A percentile compares a stretch with the other conserved stretches of the same genome.
Evolutionary conservation across 345 rosid genomes (phyloP).

Genomic region (Streptanthus diversifolius): DNA sequence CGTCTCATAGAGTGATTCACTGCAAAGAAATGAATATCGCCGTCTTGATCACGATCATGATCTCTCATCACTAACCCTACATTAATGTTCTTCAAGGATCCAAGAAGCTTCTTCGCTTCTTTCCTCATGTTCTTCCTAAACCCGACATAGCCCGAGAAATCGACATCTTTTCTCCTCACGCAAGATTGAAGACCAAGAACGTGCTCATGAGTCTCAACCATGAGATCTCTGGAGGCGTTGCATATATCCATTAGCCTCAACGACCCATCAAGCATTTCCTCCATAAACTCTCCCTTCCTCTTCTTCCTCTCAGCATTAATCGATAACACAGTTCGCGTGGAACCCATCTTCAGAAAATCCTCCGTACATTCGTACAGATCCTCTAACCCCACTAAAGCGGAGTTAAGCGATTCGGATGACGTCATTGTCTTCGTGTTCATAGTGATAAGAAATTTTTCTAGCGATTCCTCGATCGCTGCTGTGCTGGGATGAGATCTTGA

Average conservation of each 20-base stretch:
- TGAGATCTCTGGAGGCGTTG: slow-evolving; percentile 51
- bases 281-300: slow-evolving; percentile 37
- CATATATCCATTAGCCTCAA: slow-evolving; percentile 58
- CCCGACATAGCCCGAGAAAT: slow-evolving; percentile 27
- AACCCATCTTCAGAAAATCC: slow-evolving; percentile 56
- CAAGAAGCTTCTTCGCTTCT: slow-evolving; percentile 47
- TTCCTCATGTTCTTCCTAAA: slow-evolving; percentile 60
- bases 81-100: slow-evolving; percentile 47
- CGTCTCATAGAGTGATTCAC: slow-evolving; percentile 48
- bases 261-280: slow-evolving; percentile 57
- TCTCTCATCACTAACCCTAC: slow-evolving; percentile 24
- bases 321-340: slow-evolving; percentile 45
- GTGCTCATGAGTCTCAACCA: slow-evolving; percentile 48
- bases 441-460: slow-evolving; percentile 39
- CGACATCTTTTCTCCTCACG: slow-evolving; percentile 41
- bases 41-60: slow-evolving; percentile 6
- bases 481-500: slow-evolving; percentile 73
- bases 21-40: slow-evolving; percentile 41
- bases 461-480: slow-evolving; percentile 47
- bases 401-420: slow-evolving; percentile 40
- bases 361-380: slow-evolving; percentile 45
- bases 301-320: slow-evolving; percentile 8
- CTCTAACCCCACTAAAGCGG: slow-evolving; percentile 41
- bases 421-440: slow-evolving; percentile 33
- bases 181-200: slow-evolving; percentile 53